These are phyloP conservation scores for Bremia lactucae DNA, from an alignment of 352 stramenopile genomes.

Conservation along the genomic window DNA sequence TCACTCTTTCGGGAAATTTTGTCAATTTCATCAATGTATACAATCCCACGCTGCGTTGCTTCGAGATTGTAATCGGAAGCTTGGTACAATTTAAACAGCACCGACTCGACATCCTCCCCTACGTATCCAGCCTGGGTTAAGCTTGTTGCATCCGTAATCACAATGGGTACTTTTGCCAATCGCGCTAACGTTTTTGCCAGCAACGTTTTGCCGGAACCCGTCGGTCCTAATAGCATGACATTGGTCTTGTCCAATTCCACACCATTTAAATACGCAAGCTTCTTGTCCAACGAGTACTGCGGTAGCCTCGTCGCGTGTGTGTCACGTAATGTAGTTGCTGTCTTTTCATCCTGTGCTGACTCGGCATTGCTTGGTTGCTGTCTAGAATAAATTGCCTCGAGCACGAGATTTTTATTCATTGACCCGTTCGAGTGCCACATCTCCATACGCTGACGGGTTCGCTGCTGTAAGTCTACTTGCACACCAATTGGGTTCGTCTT, in stretches of 20 bases:
- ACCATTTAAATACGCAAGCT: slow-evolving; percentile 57
- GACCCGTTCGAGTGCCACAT: slow-evolving; percentile 20
- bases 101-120: slow-evolving; percentile 96
- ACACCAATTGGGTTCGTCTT: slow-evolving; percentile 22
- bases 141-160: slow-evolving; percentile 95
- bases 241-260: slow-evolving; percentile 99
- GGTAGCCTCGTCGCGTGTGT: slow-evolving; percentile 12
- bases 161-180: slow-evolving; percentile 93
- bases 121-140: slow-evolving; percentile 98
- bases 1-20: slow-evolving; percentile 91
- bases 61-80: slow-evolving; percentile 94
- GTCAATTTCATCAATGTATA: slow-evolving; percentile 98
- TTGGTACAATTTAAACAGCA: slow-evolving; percentile 97
- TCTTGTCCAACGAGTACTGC: slow-evolving; percentile 29
- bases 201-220: slow-evolving; percentile 94
- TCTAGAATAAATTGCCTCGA: slow-evolving; percentile 56
- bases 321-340: not conserved
- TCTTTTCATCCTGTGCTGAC: slow-evolving; percentile 10
- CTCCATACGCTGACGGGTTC: slow-evolving; percentile 24
- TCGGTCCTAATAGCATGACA: slow-evolving; percentile 92
- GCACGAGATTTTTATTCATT: slow-evolving; percentile 40
- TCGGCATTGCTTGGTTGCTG: slow-evolving; percentile 23
- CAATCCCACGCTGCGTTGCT: slow-evolving; percentile 92
- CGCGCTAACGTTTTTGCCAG: slow-evolving; percentile 94
- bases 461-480: slow-evolving; percentile 15